These are phyloP conservation scores for Phlyctochytrium bullatum DNA, from an alignment of 192 early-diverging fungal species.

Conservation along the genomic window DNA sequence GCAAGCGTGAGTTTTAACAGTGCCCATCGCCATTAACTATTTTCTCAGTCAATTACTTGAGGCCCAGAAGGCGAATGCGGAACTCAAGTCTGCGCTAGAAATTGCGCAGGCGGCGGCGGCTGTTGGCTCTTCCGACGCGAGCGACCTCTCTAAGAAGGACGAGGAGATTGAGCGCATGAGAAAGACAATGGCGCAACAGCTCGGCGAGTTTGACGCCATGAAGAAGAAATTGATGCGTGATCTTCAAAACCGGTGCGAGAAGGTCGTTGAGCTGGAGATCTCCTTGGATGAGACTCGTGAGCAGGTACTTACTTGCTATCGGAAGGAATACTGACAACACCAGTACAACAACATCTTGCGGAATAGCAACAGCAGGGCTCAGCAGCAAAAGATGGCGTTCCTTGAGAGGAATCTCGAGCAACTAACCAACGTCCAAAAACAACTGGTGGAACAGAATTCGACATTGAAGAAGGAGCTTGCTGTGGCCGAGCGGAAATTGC, in stretches of 20 bases:
- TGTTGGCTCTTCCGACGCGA: constrained; percentile 31
- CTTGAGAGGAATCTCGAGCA: constrained; percentile 97
- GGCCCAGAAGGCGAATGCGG: constrained; percentile 52
- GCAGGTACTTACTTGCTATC: constrained; percentile 12
- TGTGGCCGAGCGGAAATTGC: constrained; percentile 87
- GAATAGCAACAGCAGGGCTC: constrained; percentile 77
- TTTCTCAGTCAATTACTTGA: constrained; percentile 42
- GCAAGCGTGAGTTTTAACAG: constrained; percentile 19
- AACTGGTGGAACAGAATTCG: constrained; percentile 94
- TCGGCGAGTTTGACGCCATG: constrained; percentile 96
- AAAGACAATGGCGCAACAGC: constrained; percentile 74
- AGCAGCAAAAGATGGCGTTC: constrained; percentile 97
- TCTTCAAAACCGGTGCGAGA: constrained; percentile 95
- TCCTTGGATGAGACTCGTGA: constrained; percentile 94
- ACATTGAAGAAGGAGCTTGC: constrained; percentile 92
- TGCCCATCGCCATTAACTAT: background rate
- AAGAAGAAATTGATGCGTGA: constrained; percentile 98
- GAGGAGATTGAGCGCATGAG: constrained; percentile 78
- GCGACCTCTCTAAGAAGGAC: constrained; percentile 60
- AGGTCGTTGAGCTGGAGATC: constrained; percentile 97
- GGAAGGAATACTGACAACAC: background rate
- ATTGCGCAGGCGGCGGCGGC: constrained; percentile 46
- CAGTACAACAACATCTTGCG: constrained; percentile 86
- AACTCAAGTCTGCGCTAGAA: constrained; percentile 63
- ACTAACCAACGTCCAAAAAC: constrained; percentile 92